These are phyloP conservation scores for Dactylellina parvicollis DNA, from an alignment of 2,329 filamentous ascomycete species.

Conservation along the genomic window DNA sequence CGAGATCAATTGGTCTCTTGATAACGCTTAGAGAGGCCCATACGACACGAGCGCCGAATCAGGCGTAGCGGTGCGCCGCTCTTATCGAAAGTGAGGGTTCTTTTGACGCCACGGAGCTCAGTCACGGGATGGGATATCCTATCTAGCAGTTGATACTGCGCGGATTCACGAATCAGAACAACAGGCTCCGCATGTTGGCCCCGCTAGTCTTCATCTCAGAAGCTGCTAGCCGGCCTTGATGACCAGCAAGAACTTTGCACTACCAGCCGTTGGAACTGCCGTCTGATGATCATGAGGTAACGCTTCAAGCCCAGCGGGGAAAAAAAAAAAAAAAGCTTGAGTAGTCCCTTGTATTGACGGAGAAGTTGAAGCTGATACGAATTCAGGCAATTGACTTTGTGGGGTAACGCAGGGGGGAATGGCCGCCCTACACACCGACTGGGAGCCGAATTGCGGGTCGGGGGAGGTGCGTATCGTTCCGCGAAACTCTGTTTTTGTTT, in stretches of 20 bases:
- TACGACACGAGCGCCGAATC: too few relatives aligned
- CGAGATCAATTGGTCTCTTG: too few relatives aligned
- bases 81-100: too few relatives aligned
- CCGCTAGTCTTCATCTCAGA: background rate
- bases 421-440: too few relatives aligned
- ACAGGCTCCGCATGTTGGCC: background rate
- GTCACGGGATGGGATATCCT: background rate
- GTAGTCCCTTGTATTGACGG: too few relatives aligned
- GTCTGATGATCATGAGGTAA: background rate
- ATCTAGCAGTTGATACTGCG: background rate
- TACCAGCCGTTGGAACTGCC: background rate
- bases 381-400: slow-evolving; percentile 18
- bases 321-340: too few relatives aligned
- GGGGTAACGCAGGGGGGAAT: background rate
- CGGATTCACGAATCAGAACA: background rate
- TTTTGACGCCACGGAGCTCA: background rate
- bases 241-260: background rate
- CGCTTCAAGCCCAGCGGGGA: too few relatives aligned
- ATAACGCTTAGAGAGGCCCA: too few relatives aligned
- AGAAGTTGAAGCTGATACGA: background rate
- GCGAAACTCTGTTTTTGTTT: too few relatives aligned
- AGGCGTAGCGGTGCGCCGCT: too few relatives aligned
- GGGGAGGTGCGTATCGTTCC: slow-evolving; percentile 16
- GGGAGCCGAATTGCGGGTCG: slow-evolving; percentile 14
- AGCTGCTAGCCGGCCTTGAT: background rate